Evolutionary conservation across 805 yeast species (phyloP).

Genomic region (Hanseniaspora thailandica): DNA sequence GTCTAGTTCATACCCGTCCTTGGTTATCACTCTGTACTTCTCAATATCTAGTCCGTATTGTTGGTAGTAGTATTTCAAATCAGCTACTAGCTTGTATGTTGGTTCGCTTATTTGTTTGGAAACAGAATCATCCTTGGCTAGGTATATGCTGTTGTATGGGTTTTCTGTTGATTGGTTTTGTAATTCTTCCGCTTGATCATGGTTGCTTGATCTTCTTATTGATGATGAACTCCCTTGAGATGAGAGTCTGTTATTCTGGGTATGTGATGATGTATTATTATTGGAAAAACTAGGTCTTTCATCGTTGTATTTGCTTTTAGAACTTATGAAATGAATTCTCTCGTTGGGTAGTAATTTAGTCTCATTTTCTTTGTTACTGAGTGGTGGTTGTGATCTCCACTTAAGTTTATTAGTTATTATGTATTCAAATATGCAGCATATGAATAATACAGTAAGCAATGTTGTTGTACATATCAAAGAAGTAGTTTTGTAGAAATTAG

Average conservation of each 20-base stretch:
- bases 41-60: slow-evolving; percentile 49
- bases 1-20: slow-evolving; percentile 67
- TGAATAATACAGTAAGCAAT: slow-evolving; percentile 23
- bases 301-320: slow-evolving; percentile 13
- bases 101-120: slow-evolving; percentile 15
- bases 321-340: slow-evolving; percentile 11
- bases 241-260: slow-evolving; percentile 13
- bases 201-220: neutral
- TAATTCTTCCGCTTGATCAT: neutral
- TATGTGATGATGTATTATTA: slow-evolving; percentile 4
- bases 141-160: slow-evolving; percentile 23
- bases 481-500: neutral
- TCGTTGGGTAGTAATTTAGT: slow-evolving; percentile 18
- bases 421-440: slow-evolving; percentile 26
- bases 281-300: slow-evolving; percentile 8
- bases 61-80: slow-evolving; percentile 56
- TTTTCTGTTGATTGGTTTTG: slow-evolving; percentile 19
- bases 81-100: slow-evolving; percentile 33
- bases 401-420: slow-evolving; percentile 22
- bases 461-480: slow-evolving; percentile 18
- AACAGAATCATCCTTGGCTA: slow-evolving; percentile 17
- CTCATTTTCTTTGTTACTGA: slow-evolving; percentile 17
- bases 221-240: slow-evolving; percentile 11
- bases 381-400: slow-evolving; percentile 25
- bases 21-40: slow-evolving; percentile 51